phyloP scores from a whole-genome alignment of 2,329 filamentous ascomycete genomes.

The Parafenestella ontariensis region DNA sequence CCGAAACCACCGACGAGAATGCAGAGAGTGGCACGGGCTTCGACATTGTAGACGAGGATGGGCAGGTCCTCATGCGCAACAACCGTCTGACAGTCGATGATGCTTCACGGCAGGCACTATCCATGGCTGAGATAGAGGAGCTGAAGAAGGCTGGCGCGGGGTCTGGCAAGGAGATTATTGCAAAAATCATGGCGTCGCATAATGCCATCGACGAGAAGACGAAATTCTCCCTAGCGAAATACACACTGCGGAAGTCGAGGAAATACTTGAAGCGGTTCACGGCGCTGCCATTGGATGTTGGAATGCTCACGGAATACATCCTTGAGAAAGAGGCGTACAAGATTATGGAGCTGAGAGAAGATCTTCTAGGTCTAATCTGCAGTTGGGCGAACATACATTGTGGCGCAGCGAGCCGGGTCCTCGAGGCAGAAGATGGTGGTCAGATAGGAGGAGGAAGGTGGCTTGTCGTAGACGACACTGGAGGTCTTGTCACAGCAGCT shows the following conservation, averaged over 20 bases:
- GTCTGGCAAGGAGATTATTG: constrained; percentile 87
- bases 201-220: constrained; percentile 93
- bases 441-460: constrained; percentile 67
- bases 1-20: constrained; percentile 45
- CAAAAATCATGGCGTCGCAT: constrained; percentile 91
- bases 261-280: constrained; percentile 93
- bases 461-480: constrained; percentile 86
- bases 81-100: constrained; percentile 71
- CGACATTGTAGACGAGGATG: constrained; percentile 57
- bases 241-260: constrained; percentile 90
- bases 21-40: constrained; percentile 48
- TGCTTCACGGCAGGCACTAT: constrained; percentile 74
- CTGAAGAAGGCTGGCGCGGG: constrained; percentile 75
- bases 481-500: constrained; percentile 80
- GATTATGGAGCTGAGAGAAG: constrained; percentile 85
- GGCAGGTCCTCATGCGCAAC: constrained; percentile 62
- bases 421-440: constrained; percentile 39
- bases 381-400: constrained; percentile 93
- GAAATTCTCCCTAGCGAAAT: constrained; percentile 90
- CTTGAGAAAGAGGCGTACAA: constrained; percentile 81
- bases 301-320: constrained; percentile 76
- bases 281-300: constrained; percentile 81
- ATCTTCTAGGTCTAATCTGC: constrained; percentile 79
- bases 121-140: constrained; percentile 73
- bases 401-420: constrained; percentile 53